Evolutionary conservation across 805 yeast genomes (phyloP), one percentile per base, ranked within the genome.

Genomic region (Suhomyces sp.): DNA sequence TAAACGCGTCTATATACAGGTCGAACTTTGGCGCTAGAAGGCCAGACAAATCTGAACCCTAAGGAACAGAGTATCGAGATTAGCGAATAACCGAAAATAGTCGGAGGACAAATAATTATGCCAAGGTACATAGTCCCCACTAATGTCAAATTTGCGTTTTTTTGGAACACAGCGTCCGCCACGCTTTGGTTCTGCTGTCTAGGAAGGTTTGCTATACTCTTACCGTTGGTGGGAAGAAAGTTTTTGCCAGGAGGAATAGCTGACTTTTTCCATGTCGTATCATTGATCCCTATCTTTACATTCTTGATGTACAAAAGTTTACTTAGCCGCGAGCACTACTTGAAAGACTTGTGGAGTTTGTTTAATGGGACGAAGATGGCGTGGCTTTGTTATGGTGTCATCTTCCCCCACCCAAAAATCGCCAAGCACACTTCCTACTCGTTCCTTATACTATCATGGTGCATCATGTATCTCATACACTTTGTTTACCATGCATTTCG

Each of bases 181-280:
- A 66, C 78, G 2, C 64, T 80, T 17, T 80, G 85, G 84, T 58
- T 72, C 6, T 72, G 81, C 53, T 78, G 82, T 53, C 69, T 66
- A 48, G 58, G 73, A 2, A 65, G 93, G 45, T 74, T 84, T 55
- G 50, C 76, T 12, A 66, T 84, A 1, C 67, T 86, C 27, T 67
- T 82, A 44, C 88, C 89, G 0, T 66, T 86, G 22, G 89, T 84
- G n/a, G 87, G 89, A 0, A 66, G 82, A 29, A 73, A 72, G 56
- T 86, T 84, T 57, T 64, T 86, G 19, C 87, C 90, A 1, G 89
- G 86, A 6, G 91, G 89, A 0, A 82, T 86, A 10, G 87, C 88
- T 44, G 87, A 81, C 57, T 86, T 84, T 66, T 79, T 83, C 58
- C 78, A 74, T 45, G 67, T 68, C 9, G 73, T 75, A 25, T 56